Evolutionary conservation across 2,329 filamentous ascomycete genomes (phyloP), one percentile per base, ranked within the genome.

Genomic region (Pestalotiopsis sp.): DNA sequence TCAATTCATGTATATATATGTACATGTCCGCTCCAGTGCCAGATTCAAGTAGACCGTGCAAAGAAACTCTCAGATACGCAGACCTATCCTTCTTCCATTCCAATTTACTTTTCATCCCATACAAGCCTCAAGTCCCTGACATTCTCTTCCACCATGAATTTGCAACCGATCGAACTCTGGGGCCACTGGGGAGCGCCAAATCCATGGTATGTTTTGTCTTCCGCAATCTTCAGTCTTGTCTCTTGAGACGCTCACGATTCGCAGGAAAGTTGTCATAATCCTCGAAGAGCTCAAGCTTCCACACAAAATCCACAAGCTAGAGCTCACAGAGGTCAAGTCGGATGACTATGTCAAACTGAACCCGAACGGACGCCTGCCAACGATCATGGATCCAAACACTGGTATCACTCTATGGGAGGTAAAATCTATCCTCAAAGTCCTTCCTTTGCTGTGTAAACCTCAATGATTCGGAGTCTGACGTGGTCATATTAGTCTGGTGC

Each of bases 321-420:
- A 44, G 1, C 66, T 71, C 30, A 17, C 48, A 22, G 71, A 74
- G 2, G 70, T 78, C 67, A 79, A 79, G 68, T 57, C 71, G n/a
- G 67, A 72, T 22, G 69, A 67, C 2, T 78, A 72, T 68, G 38
- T 61, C 26, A 68, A 71, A 14, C 48, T 77, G 67, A 79, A 79
- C 70, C 77, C 76, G 52, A 79, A 79, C 68, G 77, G 77, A 57
- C 75, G 77, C 20, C 60, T 77, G 10, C 77, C 78, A 1, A 67
- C 76, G 20, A 75, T 79, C 67, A 11, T 71, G 10, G 74, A 84
- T 69, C 80, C 81, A 67, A 80, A 81, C 68, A 83, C 81, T 40
- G 79, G 78, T 68, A 73, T 86, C 55, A 80, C 78, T 0, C 76
- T 83, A 48, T 86, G 83, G 82, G 83, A 86, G 35, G 58, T 61